Base-by-base conservation (phyloP, 2,329 filamentous ascomycete genomes). In the Dothideomycetidae sp. region DNA sequence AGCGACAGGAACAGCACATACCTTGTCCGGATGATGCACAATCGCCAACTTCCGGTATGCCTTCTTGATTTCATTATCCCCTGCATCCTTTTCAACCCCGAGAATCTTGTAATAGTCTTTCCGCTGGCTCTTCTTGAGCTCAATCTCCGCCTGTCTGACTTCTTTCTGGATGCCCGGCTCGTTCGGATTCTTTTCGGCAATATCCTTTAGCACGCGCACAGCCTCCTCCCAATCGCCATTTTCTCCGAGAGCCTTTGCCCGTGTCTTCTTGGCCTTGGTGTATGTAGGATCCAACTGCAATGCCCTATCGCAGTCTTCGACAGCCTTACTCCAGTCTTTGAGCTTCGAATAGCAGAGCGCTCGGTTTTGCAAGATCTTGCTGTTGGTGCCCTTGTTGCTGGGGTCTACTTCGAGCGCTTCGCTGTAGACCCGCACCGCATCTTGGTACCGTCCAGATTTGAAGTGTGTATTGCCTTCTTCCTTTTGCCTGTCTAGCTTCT, bases 51-150 rank as follows among this genome's bases (percentile, higher is more conserved):
- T 93, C 47, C 88, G 77, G 66, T 98, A 98, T 2, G 88, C 90
- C 65, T 86, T 88, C 71, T 96, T 98, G 66, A 98, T 90, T 38
- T 90, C 75, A 40, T 68, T 68, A 14, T 93, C 84, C 29, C 72
- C 73, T 26, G 85, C 85, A 44, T 86, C 80, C 68, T 94, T 96
- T 41, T 80, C 67, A 5, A 98, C 65, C 4, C 78, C 81, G 37
- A 98, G 74, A 48, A 96, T 93, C 72, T 94, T 94, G 68, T 98
- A 98, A 64, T 93, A 96, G 55, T 98, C 90, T 62, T 98, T 98
- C 44, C 90, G 73, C 62, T 88, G 81, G 58, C 81, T 81, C 77
- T 96, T 96, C 76, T 98, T 98, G 45, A 96, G 66, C 63, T 98
- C 90, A 16, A 94, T 66, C 63, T 98, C 88, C 1, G 88, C 90